Base-by-base conservation (phyloP, 2,329 filamentous ascomycete species). In the Fusarium camptoceras region DNA sequence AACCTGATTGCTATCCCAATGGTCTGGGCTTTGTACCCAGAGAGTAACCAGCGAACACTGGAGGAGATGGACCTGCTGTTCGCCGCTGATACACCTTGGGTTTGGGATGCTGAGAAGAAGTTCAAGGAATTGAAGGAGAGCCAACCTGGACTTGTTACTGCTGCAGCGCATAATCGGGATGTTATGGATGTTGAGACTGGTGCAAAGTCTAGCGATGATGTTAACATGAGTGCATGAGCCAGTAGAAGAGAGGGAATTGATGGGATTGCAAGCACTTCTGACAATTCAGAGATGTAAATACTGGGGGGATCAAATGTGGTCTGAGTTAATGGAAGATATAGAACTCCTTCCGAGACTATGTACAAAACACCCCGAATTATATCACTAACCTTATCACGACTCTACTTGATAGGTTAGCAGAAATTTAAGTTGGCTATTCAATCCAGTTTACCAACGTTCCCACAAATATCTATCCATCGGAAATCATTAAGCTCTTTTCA, bases 51-150 rank as follows among this genome's bases (percentile, higher is more conserved):
- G 76, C 86, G 91, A 0, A 93, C 91, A 0, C 81, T 94, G 0
- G 92, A 94, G 74, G 91, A 93, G 74, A 93, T 94, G 83, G 89
- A 94, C 65, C 79, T 93, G 0, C 79, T 94, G 0, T 94, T 94
- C 71, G 89, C 91, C 0, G 85, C 88, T 1, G 83, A 89, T 20
- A 89, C 84, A 1, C 87, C 88, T 6, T 93, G 89, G 89, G 86
- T 86, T 2, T 93, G 91, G 91, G 89, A 92, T 54, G 90, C 89
- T 0, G 90, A 92, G 79, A 84, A 82, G 73, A 89, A 86, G 30
- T 92, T 91, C 78, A 84, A 83, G 7, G 82, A 81, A n/a, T 80
- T 91, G 51, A 90, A 89, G 77, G 86, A 82, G 7, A 87, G 90
- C 75, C 87, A 87, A 60, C 87, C 88, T 0, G 84, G 85, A 5